Evolutionary conservation across 1,284 basidiomycete genomes (phyloP).

Genomic region (Neonothopanus nambi): DNA sequence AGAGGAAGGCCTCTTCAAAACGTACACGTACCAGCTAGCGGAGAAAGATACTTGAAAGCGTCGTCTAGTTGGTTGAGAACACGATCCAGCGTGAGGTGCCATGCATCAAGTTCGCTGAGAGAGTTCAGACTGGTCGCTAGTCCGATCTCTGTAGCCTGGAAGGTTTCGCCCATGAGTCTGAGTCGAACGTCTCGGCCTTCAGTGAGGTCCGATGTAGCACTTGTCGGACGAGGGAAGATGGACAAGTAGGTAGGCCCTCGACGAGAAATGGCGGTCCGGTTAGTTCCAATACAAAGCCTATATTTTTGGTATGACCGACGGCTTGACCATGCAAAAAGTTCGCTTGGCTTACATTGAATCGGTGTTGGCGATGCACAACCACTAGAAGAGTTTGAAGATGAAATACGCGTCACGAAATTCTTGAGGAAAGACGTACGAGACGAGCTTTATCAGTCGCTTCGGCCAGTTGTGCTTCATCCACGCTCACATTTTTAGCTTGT

Average conservation of each 20-base stretch:
- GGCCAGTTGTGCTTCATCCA: neutral
- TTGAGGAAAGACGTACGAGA: neutral
- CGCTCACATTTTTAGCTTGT: neutral
- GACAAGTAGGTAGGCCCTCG: neutral
- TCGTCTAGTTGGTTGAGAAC: neutral
- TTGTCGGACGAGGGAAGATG: slow-evolving; percentile 3
- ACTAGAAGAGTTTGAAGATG: neutral
- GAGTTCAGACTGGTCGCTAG: slow-evolving; percentile 1
- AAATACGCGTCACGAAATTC: neutral
- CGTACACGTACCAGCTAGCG: slow-evolving; percentile 6
- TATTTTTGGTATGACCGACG: neutral
- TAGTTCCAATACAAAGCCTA: slow-evolving; percentile 8
- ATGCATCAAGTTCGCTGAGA: slow-evolving; percentile 2
- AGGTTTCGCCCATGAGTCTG: slow-evolving; percentile 5
- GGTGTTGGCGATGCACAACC: slow-evolving; percentile 7
- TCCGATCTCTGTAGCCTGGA: slow-evolving; percentile 6
- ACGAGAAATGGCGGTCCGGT: neutral
- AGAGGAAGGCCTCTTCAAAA: neutral
- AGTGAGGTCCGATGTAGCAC: neutral
- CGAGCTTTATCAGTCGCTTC: slow-evolving; percentile 1
- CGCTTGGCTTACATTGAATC: slow-evolving; percentile 6
- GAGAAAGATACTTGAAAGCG: neutral
- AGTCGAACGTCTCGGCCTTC: slow-evolving; percentile 8
- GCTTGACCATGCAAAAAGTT: neutral
- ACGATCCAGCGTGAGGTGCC: neutral